Conservation (phyloP, 164 flowering plant species). For the Chloranthus sessilifolius region DNA sequence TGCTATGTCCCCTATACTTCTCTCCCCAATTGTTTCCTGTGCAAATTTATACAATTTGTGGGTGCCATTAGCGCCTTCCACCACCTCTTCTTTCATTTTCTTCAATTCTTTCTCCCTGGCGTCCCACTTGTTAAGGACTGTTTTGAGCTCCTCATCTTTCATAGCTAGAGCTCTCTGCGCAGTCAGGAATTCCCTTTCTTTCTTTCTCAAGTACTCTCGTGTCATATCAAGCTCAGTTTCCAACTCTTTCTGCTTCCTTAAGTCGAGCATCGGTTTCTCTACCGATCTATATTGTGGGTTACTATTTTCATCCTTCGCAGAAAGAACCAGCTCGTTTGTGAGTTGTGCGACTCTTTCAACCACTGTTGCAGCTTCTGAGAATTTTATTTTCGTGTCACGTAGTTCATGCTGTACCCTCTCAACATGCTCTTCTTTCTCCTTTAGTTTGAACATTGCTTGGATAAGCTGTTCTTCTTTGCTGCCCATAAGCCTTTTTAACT, state of each 20-base stretch:
- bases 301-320: conserved; percentile 30
- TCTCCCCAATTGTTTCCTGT: conserved; percentile 53
- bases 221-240: conserved; percentile 59
- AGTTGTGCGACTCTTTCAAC: conserved; percentile 59
- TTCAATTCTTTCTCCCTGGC: conserved; percentile 47
- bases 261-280: conserved; percentile 24
- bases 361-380: conserved; percentile 58
- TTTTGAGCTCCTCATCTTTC: conserved; percentile 67
- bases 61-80: conserved; percentile 38
- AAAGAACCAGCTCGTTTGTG: conserved; percentile 46
- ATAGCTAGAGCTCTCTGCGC: conserved; percentile 52
- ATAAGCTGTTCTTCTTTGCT: conserved; percentile 57
- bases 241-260: conserved; percentile 36
- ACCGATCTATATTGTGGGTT: conserved; percentile 3
- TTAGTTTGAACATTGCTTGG: conserved; percentile 46
- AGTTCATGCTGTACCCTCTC: conserved; percentile 41
- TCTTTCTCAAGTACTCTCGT: conserved; percentile 46
- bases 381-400: conserved; percentile 40
- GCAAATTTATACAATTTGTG: conserved; percentile 47
- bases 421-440: conserved; percentile 57
- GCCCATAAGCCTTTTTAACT: conserved; percentile 52
- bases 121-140: conserved; percentile 36
- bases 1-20: conserved; percentile 55
- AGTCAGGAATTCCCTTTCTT: conserved; percentile 63
- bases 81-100: conserved; percentile 39